Percentiles rank a stretch among this genome's conserved stretches.
Conservation (phyloP, 1,284 basidiomycete species). For the Sporisorium iseilematis-ciliati region DNA sequence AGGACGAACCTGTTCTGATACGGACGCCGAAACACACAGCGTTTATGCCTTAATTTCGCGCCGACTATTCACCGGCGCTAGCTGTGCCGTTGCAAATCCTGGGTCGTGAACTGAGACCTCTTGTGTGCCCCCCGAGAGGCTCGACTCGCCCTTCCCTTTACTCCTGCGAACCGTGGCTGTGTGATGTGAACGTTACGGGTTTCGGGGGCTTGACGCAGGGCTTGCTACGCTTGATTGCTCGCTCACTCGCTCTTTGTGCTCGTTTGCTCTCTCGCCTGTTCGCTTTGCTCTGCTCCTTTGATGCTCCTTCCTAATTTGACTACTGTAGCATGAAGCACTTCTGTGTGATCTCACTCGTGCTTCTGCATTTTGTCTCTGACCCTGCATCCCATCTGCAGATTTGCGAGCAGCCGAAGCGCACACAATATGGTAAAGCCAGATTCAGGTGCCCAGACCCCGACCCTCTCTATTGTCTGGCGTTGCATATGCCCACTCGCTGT, state of each 20-base stretch:
- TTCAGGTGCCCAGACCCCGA: constrained; percentile 21
- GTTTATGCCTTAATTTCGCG: neutral
- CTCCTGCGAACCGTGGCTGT: constrained; percentile 26
- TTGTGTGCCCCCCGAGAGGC: constrained; percentile 9
- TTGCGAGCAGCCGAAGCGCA: constrained; percentile 7
- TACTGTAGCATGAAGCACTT: constrained; percentile 5
- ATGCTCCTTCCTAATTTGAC: neutral
- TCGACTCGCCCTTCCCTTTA: constrained; percentile 17
- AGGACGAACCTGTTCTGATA: neutral
- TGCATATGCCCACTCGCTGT: neutral
- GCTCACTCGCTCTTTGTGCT: constrained; percentile 1
- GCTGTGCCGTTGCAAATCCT: constrained; percentile 2
- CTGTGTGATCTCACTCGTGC: neutral
- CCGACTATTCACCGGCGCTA: constrained; percentile 25
- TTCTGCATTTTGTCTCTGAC: constrained; percentile 21
- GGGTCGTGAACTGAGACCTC: constrained; percentile 25
- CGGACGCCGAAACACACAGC: constrained; percentile 17
- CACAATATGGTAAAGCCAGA: constrained; percentile 15
- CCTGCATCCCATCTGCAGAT: constrained; percentile 27
- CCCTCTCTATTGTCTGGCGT: neutral
- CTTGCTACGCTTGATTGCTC: constrained; percentile 9
- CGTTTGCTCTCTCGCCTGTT: constrained; percentile 3
- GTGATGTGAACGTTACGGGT: constrained; percentile 4
- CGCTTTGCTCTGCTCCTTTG: neutral
- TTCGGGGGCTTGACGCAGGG: constrained; percentile 1